A percentile compares a stretch with the other conserved stretches of the same genome.
Evolutionary conservation across 2,329 filamentous ascomycete species (phyloP).

Genomic region (Scytalidium lignicola): DNA sequence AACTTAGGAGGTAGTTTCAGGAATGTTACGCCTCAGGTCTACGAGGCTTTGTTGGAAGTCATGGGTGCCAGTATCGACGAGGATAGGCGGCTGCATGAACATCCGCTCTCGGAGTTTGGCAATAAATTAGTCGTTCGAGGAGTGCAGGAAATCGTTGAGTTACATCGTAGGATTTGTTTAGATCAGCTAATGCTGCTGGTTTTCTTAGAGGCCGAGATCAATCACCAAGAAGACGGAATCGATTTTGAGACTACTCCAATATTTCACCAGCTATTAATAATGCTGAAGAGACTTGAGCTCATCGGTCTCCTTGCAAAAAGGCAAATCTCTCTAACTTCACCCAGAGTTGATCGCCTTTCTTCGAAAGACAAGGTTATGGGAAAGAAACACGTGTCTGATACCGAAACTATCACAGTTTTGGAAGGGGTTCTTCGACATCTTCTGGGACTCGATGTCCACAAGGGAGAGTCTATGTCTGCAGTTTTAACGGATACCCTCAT

Average conservation of each 20-base stretch:
- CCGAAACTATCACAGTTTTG: slow-evolving; percentile 50
- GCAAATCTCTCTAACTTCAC: slow-evolving; percentile 46
- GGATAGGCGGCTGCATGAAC: slow-evolving; percentile 14
- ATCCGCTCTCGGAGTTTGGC: slow-evolving; percentile 68
- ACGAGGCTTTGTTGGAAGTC: slow-evolving; percentile 45
- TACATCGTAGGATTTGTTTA: slow-evolving; percentile 70
- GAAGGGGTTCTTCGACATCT: slow-evolving; percentile 59
- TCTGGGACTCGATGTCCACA: slow-evolving; percentile 50
- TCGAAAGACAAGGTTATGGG: slow-evolving; percentile 25
- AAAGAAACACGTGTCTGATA: slow-evolving; percentile 39
- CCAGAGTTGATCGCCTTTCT: slow-evolving; percentile 34
- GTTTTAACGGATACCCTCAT: slow-evolving; percentile 63
- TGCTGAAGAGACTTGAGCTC: slow-evolving; percentile 70
- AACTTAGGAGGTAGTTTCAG: slow-evolving; percentile 62
- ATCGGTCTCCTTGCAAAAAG: slow-evolving; percentile 62
- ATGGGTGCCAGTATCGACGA: slow-evolving; percentile 36
- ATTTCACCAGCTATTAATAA: slow-evolving; percentile 63
- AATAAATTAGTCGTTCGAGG: slow-evolving; percentile 69
- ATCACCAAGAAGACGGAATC: slow-evolving; percentile 63
- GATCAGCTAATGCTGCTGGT: slow-evolving; percentile 78
- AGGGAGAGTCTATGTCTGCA: slow-evolving; percentile 47
- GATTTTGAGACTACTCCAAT: slow-evolving; percentile 66
- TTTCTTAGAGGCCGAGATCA: slow-evolving; percentile 80
- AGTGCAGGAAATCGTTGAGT: slow-evolving; percentile 70
- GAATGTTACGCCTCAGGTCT: slow-evolving; percentile 51